These are phyloP conservation scores for Wickerhamiella hasegawae DNA, from an alignment of 805 yeast species.

Conservation along the genomic window DNA sequence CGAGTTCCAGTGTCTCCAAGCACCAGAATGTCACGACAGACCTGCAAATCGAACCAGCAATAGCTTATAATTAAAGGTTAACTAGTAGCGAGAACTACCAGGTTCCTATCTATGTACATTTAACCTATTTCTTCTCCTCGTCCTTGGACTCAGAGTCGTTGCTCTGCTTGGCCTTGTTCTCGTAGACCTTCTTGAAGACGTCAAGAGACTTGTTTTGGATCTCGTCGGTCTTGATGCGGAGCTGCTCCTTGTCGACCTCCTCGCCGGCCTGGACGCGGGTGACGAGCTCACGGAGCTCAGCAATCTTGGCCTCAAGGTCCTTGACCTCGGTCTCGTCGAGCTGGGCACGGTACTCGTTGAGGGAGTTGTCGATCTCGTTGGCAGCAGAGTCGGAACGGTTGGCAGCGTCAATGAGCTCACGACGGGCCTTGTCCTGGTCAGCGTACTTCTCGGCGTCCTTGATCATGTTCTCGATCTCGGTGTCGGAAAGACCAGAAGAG, in stretches of 20 bases:
- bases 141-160: constrained; percentile 6
- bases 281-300: constrained; percentile 56
- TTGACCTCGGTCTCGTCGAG: constrained; percentile 42
- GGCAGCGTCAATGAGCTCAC: constrained; percentile 69
- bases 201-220: constrained; percentile 67
- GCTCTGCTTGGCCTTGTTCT: constrained; percentile 25
- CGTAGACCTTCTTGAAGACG: constrained; percentile 63
- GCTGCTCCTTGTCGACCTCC: constrained; percentile 44
- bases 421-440: constrained; percentile 74
- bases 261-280: constrained; percentile 55
- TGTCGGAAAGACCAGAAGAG: constrained; percentile 78
- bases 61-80: no score
- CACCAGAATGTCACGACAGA: no score
- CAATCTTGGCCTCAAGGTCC: constrained; percentile 36
- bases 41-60: no score
- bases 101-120: not conserved
- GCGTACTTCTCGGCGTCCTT: constrained; percentile 80
- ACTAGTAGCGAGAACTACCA: not conserved
- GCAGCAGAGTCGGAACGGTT: constrained; percentile 72
- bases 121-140: constrained; percentile 2
- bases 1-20: no score
- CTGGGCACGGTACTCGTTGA: constrained; percentile 59
- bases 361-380: constrained; percentile 78
- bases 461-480: constrained; percentile 84
- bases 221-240: constrained; percentile 71